Evolutionary conservation across 176 grass and related monocot species (phyloP), one percentile per base, ranked within the genome.

Genomic region (Lolium perenne): DNA sequence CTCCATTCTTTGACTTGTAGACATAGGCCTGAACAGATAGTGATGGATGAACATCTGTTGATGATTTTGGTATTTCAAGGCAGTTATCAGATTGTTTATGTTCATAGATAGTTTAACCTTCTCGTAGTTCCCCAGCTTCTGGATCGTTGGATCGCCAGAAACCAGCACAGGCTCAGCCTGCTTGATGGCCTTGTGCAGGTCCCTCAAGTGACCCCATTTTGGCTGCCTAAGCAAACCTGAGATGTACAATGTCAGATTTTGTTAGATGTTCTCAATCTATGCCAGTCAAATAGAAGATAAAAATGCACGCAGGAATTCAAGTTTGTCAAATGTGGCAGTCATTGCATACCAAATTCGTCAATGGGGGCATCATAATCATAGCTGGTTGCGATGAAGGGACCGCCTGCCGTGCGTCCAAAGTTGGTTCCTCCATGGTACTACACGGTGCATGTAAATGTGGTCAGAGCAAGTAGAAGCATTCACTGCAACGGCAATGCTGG

Each of bases 351-450:
- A 48, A 88, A 95, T 95, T 98, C 96, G 63, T 98, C 96, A 8
- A 98, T 95, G 4, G 96, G 96, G 9, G 96, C 96, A 49, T 95
- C 93, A 63, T 95, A 98, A 57, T 98, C 96, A 25, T 98, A 98
- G 86, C 96, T 98, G 7, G 96, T 95, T 68, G 96, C 79, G 0
- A 98, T 94, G 71, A 98, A 98, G 20, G 93, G 96, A 59, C 96
- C 96, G 71, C 96, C 96, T 0, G 96, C 87, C 0, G 96, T 98
- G 41, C 96, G 90, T 4, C 90, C 96, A 80, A 98, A 98, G 66
- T 98, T 98, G 23, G 96, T 98, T 32, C 96, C 96, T 89, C 96
- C 96, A 77, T 98, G 96, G 74, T 98, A 98, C 96, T 98, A 69
- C 59, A 82, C 43, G 57, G 62, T 74, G 53, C 78, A 89, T 80